Evolutionary conservation across 805 yeast species (phyloP), one percentile per base, ranked within the genome.

Genomic region (Lipomyces lipofer): DNA sequence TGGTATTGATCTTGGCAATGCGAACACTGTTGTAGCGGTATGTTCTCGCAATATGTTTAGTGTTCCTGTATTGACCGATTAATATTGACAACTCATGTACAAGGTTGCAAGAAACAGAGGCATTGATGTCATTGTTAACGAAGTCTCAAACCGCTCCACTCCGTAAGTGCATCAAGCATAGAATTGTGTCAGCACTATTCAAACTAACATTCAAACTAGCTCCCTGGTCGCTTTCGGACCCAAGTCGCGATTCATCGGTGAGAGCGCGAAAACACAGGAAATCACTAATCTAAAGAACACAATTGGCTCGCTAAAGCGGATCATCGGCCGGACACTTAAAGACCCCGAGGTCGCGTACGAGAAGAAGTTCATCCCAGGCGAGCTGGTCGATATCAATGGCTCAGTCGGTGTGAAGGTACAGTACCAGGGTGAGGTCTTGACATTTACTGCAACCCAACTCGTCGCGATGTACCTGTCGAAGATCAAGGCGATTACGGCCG

Each of bases 1-100:
- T 32, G 99, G 99, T 79, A 85, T 94, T 75, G 99, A 94, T 83
- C 86, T 94, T 72, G 99, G 99, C 77, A 90, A 90, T 78, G 80
- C 82, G 79, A 87, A 82, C 80, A 84, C 96, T 62, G 97, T 92
- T 65, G 81, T 92, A 71, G 98, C 95, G 40, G 86, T 62, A 56
- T 4, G 65, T 44, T 28, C 22, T 29, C 27, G 15, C 24, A 21
- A 4, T 19, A 24, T 28, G 19, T 19, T 30, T 8, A 9, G 36
- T 9, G 7, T 29, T 45, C 8, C 13, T 13, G 7, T 13, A 33
- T 29, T 9, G 9, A 17, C n/a, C n/a, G n/a, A n/a, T n/a, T n/a
- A 15, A 17, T 21, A 8, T 19, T 39, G 13, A 39, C 35, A n/a
- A 19, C 19, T 27, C 3, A 4, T 2, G 1, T 13, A 32, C 27